Conservation (phyloP, 129 eudicot genomes). For the Lonicera japonica region DNA sequence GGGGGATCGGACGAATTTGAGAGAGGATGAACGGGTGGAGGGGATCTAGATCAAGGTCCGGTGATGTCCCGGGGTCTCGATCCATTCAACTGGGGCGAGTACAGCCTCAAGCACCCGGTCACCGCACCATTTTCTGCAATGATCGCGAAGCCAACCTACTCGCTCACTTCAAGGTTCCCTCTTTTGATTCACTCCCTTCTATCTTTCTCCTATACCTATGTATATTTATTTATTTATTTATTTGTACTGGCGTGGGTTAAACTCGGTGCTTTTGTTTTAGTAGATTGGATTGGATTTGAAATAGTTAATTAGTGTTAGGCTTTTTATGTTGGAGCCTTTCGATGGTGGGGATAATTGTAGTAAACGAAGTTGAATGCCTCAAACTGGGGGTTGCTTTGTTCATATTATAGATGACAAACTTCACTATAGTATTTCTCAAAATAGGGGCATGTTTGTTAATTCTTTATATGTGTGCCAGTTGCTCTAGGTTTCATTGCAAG, state of each 20-base stretch:
- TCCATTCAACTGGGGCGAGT: constrained; percentile 87
- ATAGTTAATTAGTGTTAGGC: too few species aligned
- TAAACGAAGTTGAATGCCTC: too few species aligned
- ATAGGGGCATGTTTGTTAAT: too few species aligned
- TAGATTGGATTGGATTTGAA: too few species aligned
- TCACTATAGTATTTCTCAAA: too few species aligned
- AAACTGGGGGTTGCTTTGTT: too few species aligned
- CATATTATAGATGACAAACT: too few species aligned
- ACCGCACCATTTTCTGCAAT: constrained; percentile 87
- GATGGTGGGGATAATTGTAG: too few species aligned
- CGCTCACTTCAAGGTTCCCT: constrained; percentile 70
- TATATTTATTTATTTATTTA: too few species aligned
- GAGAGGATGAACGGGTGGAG: constrained; percentile 49
- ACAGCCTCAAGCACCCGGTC: constrained; percentile 98
- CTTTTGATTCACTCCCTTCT: background rate
- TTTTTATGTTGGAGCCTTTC: too few species aligned
- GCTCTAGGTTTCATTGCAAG: too few species aligned
- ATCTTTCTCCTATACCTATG: background rate
- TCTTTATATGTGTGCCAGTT: too few species aligned
- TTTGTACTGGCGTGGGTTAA: background rate
- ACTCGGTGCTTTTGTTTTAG: background rate
- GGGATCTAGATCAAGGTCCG: constrained; percentile 39
- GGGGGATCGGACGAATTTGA: background rate
- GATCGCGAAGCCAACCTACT: constrained; percentile 87
- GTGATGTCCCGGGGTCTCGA: constrained; percentile 33